phyloP scores from a whole-genome alignment of 495 filamentous ascomycete genomes.

The Monascus purpureus region DNA sequence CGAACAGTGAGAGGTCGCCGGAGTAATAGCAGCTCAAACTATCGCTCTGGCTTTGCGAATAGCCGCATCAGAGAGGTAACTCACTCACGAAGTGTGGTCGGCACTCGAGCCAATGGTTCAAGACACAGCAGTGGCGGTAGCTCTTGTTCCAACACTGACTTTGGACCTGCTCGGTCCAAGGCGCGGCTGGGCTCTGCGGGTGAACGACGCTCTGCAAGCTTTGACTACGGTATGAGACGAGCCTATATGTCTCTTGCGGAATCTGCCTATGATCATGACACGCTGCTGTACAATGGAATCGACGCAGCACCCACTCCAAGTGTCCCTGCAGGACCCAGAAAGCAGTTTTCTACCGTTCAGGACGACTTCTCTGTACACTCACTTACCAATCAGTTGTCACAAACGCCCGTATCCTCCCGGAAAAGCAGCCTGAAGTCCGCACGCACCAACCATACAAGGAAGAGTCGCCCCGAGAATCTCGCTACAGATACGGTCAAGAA shows the following conservation, averaged over 20 bases:
- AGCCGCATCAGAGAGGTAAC: conserved; percentile 32
- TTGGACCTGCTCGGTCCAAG: conserved; percentile 28
- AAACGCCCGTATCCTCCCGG: conserved; percentile 28
- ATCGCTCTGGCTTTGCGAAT: conserved; percentile 52
- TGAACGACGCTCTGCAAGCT: conserved; percentile 59
- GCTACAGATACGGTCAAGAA: conserved; percentile 21
- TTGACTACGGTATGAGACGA: conserved; percentile 46
- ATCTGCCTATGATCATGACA: conserved; percentile 10
- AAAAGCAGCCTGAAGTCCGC: conserved; percentile 52
- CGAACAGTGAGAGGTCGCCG: conserved; percentile 42
- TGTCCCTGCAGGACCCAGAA: conserved; percentile 66
- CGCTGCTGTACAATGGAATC: conserved; percentile 38
- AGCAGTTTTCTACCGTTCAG: conserved; percentile 8
- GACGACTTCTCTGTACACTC: conserved; percentile 24
- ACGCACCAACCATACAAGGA: conserved; percentile 27
- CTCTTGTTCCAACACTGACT: conserved; percentile 54
- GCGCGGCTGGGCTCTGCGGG: conserved; percentile 42
- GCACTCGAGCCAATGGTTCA: conserved; percentile 11
- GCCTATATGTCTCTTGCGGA: conserved; percentile 18
- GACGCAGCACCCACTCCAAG: conserved; percentile 86
- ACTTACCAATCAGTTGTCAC: conserved; percentile 31
- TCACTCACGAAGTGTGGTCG: conserved; percentile 11
- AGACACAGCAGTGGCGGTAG: conserved; percentile 61
- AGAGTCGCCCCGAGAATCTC: conserved; percentile 23
- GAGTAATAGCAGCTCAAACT: conserved; percentile 73